A percentile compares a stretch with the other conserved stretches of the same genome.
Evolutionary conservation across 78 protist genomes (phyloP).

Genomic region (Speleostelium caveatum): DNA sequence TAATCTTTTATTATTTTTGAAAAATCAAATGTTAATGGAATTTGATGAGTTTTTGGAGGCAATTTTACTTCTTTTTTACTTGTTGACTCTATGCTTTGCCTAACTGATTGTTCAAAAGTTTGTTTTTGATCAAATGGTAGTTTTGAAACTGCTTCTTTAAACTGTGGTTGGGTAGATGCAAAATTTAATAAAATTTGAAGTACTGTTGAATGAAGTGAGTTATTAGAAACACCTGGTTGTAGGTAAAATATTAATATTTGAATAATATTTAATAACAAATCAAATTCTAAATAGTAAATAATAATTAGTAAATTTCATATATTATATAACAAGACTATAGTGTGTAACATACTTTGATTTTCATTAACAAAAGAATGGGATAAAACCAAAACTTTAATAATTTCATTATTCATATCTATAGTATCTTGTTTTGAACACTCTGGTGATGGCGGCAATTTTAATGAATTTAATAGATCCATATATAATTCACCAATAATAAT

Average conservation of each 20-base stretch:
- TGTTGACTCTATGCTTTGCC: constrained; percentile 32
- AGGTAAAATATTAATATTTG: constrained; percentile 37
- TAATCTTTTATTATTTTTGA: constrained; percentile 28
- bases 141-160: constrained; percentile 52
- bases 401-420: constrained; percentile 3
- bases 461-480: not conserved
- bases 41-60: constrained; percentile 32
- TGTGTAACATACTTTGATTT: constrained; percentile 16
- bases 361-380: constrained; percentile 30
- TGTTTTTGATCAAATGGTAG: constrained; percentile 48
- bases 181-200: constrained; percentile 39
- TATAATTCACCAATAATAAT: not conserved
- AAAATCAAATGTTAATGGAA: constrained; percentile 55
- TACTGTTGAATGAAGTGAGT: constrained; percentile 3
- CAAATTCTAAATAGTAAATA: constrained; percentile 9
- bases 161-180: constrained; percentile 40
- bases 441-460: constrained; percentile 11
- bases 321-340: not conserved
- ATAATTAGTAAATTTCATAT: not conserved
- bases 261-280: constrained; percentile 16
- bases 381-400: constrained; percentile 36
- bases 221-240: constrained; percentile 5
- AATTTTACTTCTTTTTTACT: constrained; percentile 23
- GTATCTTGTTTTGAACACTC: not conserved
- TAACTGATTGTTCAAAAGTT: constrained; percentile 53